Base-by-base conservation (phyloP, 2,329 filamentous ascomycete genomes). In the Mariannaea sp. region DNA sequence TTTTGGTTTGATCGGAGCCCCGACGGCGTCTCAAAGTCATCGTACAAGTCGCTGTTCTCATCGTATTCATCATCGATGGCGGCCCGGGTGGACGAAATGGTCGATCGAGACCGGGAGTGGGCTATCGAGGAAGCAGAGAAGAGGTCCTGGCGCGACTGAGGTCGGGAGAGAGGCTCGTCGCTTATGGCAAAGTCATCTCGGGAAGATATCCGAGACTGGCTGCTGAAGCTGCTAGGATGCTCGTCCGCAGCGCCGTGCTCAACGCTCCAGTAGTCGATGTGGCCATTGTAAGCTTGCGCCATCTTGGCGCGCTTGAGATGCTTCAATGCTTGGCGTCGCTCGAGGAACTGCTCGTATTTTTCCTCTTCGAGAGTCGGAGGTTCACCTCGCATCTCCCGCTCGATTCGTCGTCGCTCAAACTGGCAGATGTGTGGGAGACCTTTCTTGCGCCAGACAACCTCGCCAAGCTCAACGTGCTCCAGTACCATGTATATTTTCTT, bases 401-500 rank as follows among this genome's bases (percentile, higher is more conserved):
- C 88, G 61, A 94, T 83, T 49, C 92, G 84, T 53, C 85, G 81
- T 64, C 90, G 89, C 70, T 99, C 94, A 65, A 92, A 87, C 26
- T 86, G 79, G 64, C 90, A 90, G 59, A 97, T 89, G 66, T 92
- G 89, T 50, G 87, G 88, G 6, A 92, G 79, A 5, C 91, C 93
- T 73, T 92, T 91, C 70, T 89, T 93, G 49, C 94, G 85, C 94
- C 94, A 99, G 41, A 91, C 83, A 52, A 99, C 90, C 74, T 99
- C 94, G 45, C 94, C 93, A 33, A 93, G 82, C 70, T 97, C 91
- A 51, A 97, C 92, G 72, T 93, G 93, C 72, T 99, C 94, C 36
- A 99, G 81, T 16, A 97, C 90, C 75, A 99, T 93, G 75, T 99
- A 99, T 57, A 99, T 96, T 75, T 99, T 99, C 76, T 95, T 94